phyloP scores from a whole-genome alignment of 2,329 filamentous ascomycete species.

The Leptodontidium sp. region DNA sequence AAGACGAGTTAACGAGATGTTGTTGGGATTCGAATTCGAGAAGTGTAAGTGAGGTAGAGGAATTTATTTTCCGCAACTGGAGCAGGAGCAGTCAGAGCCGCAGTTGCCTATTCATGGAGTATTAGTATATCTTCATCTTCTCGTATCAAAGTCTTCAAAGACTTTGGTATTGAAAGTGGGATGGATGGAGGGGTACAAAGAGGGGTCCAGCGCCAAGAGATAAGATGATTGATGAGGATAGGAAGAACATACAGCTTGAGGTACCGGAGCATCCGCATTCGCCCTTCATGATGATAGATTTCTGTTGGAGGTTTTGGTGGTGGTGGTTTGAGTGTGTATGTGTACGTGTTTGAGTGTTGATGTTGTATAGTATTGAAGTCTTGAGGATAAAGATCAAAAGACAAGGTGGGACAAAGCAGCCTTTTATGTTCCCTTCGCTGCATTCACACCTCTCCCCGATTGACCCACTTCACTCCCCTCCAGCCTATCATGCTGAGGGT shows the following conservation, averaged over 20 bases:
- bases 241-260: slow-evolving; percentile 47
- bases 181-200: slow-evolving; percentile 15
- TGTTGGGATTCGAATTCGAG: background rate
- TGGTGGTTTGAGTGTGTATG: slow-evolving; percentile 9
- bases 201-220: slow-evolving; percentile 14
- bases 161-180: background rate
- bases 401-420: slow-evolving; percentile 12
- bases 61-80: slow-evolving; percentile 49
- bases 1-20: background rate
- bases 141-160: background rate
- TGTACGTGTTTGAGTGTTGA: background rate
- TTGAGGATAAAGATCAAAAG: background rate
- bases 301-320: slow-evolving; percentile 10
- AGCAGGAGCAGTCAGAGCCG: slow-evolving; percentile 47
- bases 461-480: background rate
- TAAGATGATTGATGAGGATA: background rate
- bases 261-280: slow-evolving; percentile 50
- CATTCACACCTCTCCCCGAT: background rate
- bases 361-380: slow-evolving; percentile 4
- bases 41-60: background rate
- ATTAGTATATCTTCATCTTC: slow-evolving; percentile 20
- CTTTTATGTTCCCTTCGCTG: slow-evolving; percentile 18
- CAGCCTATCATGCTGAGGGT: background rate
- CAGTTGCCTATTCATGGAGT: slow-evolving; percentile 41
- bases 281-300: slow-evolving; percentile 49